Percentiles rank a stretch among this genome's conserved stretches.
phyloP scores from a whole-genome alignment of 345 rosid species.

The Salix dunnii region DNA sequence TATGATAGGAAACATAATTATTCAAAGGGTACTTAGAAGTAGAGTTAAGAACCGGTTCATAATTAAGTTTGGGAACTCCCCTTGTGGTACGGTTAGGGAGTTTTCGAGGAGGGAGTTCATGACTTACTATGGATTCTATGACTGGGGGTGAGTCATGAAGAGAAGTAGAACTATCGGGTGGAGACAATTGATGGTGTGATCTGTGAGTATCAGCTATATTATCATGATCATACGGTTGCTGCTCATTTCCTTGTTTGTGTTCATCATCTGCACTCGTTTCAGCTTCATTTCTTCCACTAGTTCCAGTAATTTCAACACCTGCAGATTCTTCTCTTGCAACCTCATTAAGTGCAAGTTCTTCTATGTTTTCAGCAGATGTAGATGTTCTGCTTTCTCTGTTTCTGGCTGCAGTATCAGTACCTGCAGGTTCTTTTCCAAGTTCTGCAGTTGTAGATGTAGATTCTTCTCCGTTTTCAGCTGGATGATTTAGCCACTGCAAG shows the following conservation, averaged over 20 bases:
- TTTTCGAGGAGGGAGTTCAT: background rate
- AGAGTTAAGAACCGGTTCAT: background rate
- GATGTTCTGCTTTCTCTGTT: too few species aligned
- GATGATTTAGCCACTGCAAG: background rate
- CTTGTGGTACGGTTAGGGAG: background rate
- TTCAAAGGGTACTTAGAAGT: background rate
- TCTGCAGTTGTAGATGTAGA: too few species aligned
- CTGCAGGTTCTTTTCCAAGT: too few species aligned
- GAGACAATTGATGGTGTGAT: background rate
- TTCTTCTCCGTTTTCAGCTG: fast-evolving
- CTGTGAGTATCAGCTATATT: background rate
- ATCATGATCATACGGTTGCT: background rate
- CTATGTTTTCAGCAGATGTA: too few species aligned
- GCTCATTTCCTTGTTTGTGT: background rate
- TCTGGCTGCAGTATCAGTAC: too few species aligned
- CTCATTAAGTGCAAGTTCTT: too few species aligned
- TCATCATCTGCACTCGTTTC: too few species aligned
- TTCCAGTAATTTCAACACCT: fast-evolving
- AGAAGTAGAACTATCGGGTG: background rate
- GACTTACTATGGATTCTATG: background rate
- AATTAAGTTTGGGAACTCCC: background rate
- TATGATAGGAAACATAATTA: background rate
- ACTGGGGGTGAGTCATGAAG: too few species aligned
- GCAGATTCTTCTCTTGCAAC: too few species aligned
- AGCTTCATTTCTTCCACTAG: too few species aligned